phyloP scores from a whole-genome alignment of 805 yeast genomes.

The Saturnispora kantuleensis region DNA sequence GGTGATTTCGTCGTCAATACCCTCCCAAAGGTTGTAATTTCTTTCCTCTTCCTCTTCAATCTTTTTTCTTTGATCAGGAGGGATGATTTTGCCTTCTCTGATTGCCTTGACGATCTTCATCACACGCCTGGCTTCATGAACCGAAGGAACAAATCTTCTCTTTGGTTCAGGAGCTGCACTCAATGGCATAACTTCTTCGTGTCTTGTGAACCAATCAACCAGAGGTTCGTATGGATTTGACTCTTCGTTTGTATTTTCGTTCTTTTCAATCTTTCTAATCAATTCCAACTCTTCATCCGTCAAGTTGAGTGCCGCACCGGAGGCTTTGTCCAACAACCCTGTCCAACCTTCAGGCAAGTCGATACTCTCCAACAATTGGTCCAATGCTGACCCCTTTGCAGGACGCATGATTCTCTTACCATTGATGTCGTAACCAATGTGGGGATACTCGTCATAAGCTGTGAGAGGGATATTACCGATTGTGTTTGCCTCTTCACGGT shows the following conservation, averaged over 20 bases:
- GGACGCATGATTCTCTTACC: slow-evolving; percentile 99
- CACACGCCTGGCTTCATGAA: slow-evolving; percentile 90
- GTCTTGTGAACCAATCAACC: slow-evolving; percentile 89
- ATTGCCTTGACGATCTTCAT: slow-evolving; percentile 96
- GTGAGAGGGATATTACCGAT: slow-evolving; percentile 89
- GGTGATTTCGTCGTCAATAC: slow-evolving; percentile 39
- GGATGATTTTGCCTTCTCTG: slow-evolving; percentile 88
- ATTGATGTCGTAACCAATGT: slow-evolving; percentile 91
- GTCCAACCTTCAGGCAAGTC: slow-evolving; percentile 99
- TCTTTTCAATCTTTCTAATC: slow-evolving; percentile 73
- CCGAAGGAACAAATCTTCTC: slow-evolving; percentile 92
- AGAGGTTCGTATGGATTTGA: slow-evolving; percentile 88
- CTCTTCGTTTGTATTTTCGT: slow-evolving; percentile 71
- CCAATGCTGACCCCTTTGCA: slow-evolving; percentile 91
- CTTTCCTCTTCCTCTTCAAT: slow-evolving; percentile 34
- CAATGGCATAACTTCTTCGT: slow-evolving; percentile 81
- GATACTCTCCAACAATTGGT: slow-evolving; percentile 76
- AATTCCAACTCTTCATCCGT: slow-evolving; percentile 83
- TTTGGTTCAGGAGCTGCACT: slow-evolving; percentile 95
- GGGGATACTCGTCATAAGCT: slow-evolving; percentile 96
- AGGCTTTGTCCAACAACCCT: slow-evolving; percentile 80
- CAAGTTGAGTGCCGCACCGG: slow-evolving; percentile 77
- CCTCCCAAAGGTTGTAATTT: slow-evolving; percentile 84
- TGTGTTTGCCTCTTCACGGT: slow-evolving; percentile 68
- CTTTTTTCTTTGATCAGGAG: slow-evolving; percentile 49